phyloP scores from a whole-genome alignment of 2,329 filamentous ascomycete species.

The Aspergillus sp. region DNA sequence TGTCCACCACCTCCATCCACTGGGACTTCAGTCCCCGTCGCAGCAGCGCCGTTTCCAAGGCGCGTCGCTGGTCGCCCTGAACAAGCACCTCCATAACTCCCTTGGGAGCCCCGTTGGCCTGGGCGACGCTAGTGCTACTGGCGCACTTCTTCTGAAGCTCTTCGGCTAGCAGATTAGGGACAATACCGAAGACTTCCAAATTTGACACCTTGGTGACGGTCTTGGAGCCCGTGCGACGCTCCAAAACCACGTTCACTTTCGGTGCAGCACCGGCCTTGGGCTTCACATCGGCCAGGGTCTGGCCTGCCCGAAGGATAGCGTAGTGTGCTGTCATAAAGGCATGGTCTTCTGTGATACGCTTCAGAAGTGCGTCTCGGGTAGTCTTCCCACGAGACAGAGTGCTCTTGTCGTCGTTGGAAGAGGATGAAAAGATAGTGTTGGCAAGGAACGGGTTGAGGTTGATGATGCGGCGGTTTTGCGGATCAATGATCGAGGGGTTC shows the following conservation, averaged over 20 bases:
- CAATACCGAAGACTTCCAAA: constrained; percentile 61
- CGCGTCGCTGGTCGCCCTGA: constrained; percentile 65
- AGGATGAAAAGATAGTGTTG: constrained; percentile 59
- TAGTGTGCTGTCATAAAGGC: constrained; percentile 55
- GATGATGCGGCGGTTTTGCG: constrained; percentile 61
- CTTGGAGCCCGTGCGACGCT: constrained; percentile 66
- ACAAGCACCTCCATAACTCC: constrained; percentile 67
- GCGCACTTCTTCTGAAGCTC: constrained; percentile 68
- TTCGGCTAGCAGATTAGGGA: constrained; percentile 60
- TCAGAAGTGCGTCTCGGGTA: constrained; percentile 60
- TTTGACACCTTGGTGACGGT: constrained; percentile 63
- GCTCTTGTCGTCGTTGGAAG: constrained; percentile 53
- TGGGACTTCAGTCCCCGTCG: constrained; percentile 58
- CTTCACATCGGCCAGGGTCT: constrained; percentile 49
- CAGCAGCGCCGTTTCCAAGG: constrained; percentile 58
- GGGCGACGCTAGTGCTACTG: constrained; percentile 64
- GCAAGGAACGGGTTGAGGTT: constrained; percentile 63
- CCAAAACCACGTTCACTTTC: constrained; percentile 59
- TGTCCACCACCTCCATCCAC: constrained; percentile 66
- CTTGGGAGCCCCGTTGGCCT: constrained; percentile 61
- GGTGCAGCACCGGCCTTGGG: constrained; percentile 61
- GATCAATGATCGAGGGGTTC: constrained; percentile 50
- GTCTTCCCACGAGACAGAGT: constrained; percentile 58
- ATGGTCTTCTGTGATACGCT: constrained; percentile 54
- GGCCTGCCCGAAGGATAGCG: constrained; percentile 49